These are phyloP conservation scores for Dicorynia guianensis DNA, from an alignment of 306 rosid species.

Conservation along the genomic window DNA sequence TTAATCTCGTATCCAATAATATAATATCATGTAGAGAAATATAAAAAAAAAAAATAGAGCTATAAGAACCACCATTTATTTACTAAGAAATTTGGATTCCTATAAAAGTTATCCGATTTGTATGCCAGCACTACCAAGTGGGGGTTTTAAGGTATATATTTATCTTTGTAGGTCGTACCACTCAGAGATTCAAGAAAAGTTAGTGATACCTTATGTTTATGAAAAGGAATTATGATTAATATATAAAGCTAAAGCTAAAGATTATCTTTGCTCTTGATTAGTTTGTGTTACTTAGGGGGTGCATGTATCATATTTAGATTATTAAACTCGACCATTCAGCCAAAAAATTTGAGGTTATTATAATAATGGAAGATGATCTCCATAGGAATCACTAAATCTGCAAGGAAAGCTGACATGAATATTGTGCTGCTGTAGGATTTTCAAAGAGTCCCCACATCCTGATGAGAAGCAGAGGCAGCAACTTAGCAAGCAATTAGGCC, in stretches of 20 bases:
- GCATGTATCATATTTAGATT: slow-evolving; percentile 24
- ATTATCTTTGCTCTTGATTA: slow-evolving; percentile 15
- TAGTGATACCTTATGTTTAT: slow-evolving; percentile 31
- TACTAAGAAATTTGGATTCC: neutral
- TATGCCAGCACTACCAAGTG: slow-evolving; percentile 36
- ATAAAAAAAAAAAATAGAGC: no score
- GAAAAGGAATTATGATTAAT: slow-evolving; percentile 35
- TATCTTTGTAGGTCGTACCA: slow-evolving; percentile 35
- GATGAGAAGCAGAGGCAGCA: slow-evolving; percentile 99
- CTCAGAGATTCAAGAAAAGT: slow-evolving; percentile 34
- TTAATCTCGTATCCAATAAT: no score
- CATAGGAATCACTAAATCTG: neutral
- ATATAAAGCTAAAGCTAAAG: slow-evolving; percentile 38
- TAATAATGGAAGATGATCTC: neutral
- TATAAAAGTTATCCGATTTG: slow-evolving; percentile 29
- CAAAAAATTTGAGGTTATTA: slow-evolving; percentile 7
- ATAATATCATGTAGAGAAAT: no score
- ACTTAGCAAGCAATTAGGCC: slow-evolving; percentile 90
- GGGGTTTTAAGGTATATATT: slow-evolving; percentile 29
- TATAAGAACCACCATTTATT: no score
- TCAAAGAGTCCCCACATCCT: slow-evolving; percentile 97
- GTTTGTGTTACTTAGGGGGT: neutral
- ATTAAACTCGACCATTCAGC: slow-evolving; percentile 7
- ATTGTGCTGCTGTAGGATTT: slow-evolving; percentile 59
- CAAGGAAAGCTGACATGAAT: slow-evolving; percentile 22